phyloP scores from a whole-genome alignment of 2,329 filamentous ascomycete genomes.

The Fusarium abutilonis region DNA sequence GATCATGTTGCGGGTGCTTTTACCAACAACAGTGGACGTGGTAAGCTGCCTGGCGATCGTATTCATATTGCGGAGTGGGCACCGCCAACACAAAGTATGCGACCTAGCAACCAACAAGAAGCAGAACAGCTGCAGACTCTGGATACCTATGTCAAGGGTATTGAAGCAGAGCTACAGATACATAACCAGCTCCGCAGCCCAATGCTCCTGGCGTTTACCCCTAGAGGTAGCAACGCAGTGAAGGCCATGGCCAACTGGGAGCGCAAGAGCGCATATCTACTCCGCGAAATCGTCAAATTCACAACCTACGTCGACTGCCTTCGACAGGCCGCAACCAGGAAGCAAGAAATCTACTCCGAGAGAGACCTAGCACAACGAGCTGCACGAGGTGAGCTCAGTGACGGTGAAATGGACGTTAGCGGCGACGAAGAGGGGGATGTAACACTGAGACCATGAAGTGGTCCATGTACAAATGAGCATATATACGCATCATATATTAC shows the following conservation, averaged over 20 bases:
- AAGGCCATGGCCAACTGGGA: slow-evolving; percentile 98
- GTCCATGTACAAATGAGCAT: slow-evolving; percentile 26
- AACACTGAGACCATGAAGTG: slow-evolving; percentile 48
- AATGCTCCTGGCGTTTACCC: slow-evolving; percentile 90
- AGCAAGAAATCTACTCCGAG: slow-evolving; percentile 75
- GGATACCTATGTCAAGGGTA: slow-evolving; percentile 80
- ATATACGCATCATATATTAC: slow-evolving; percentile 15
- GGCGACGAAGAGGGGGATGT: slow-evolving; percentile 50
- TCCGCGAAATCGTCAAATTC: slow-evolving; percentile 96
- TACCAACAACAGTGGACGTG: slow-evolving; percentile 59
- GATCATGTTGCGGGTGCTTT: slow-evolving; percentile 67
- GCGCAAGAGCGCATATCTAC: slow-evolving; percentile 88
- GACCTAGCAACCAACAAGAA: slow-evolving; percentile 81
- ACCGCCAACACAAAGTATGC: slow-evolving; percentile 89
- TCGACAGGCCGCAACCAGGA: slow-evolving; percentile 73
- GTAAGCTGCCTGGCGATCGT: slow-evolving; percentile 83
- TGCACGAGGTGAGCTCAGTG: slow-evolving; percentile 58
- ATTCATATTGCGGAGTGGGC: slow-evolving; percentile 87
- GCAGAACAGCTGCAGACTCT: slow-evolving; percentile 82
- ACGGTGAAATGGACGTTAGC: slow-evolving; percentile 52
- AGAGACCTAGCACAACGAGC: slow-evolving; percentile 62
- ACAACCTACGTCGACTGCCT: slow-evolving; percentile 92
- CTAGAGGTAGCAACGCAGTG: slow-evolving; percentile 79
- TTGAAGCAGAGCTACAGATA: slow-evolving; percentile 84
- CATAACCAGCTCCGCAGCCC: slow-evolving; percentile 90